phyloP scores from a whole-genome alignment of 2,329 filamentous ascomycete genomes.

The Scytalidium lignicola region DNA sequence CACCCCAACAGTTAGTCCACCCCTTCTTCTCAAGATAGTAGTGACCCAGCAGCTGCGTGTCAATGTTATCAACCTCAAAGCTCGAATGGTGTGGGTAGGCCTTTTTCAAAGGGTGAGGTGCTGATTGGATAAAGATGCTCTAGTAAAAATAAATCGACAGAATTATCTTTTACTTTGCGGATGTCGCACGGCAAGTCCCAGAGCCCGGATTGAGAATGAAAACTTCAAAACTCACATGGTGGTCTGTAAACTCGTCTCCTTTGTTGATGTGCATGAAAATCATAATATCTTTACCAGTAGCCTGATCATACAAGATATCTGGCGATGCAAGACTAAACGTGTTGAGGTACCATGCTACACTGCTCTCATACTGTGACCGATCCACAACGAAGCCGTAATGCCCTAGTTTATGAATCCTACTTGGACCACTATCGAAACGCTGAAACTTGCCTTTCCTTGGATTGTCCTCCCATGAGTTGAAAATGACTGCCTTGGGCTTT shows the following conservation, averaged over 20 bases:
- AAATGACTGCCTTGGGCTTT: not conserved
- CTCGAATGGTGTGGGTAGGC: slow-evolving; percentile 19
- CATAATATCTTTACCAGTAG: not conserved
- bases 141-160: no score
- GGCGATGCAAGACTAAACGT: not conserved
- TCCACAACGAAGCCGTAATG: slow-evolving; percentile 39
- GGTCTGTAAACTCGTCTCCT: not conserved
- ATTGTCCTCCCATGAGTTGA: not conserved
- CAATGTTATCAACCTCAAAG: slow-evolving; percentile 66
- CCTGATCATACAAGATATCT: not conserved
- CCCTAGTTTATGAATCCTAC: slow-evolving; percentile 44
- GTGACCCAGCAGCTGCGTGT: slow-evolving; percentile 63
- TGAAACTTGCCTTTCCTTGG: not conserved
- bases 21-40: slow-evolving; percentile 58
- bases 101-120: slow-evolving; percentile 23
- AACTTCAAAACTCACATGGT: slow-evolving; percentile 12
- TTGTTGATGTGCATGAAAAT: not conserved
- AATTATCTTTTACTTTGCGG: no score
- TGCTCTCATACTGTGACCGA: slow-evolving; percentile 37
- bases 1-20: slow-evolving; percentile 61
- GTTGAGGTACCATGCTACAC: slow-evolving; percentile 7
- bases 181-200: no score
- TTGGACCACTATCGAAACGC: slow-evolving; percentile 42
- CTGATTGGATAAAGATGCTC: no score
- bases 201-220: no score